Base-by-base conservation (phyloP, 2,329 filamentous ascomycete genomes). In the Stachybotrys chartarum region DNA sequence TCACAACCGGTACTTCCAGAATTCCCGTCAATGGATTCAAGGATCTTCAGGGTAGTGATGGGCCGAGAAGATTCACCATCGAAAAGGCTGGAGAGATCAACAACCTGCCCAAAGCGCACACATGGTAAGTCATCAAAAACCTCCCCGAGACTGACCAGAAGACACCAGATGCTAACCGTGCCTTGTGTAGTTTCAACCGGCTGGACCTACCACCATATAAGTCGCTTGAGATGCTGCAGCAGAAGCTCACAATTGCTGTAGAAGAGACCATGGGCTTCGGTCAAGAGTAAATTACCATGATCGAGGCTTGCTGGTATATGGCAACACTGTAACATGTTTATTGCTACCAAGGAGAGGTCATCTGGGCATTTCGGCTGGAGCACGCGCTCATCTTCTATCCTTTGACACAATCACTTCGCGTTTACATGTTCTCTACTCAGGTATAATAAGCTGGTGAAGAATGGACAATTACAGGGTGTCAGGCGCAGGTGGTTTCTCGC, bases 1-100 rank as follows among this genome's bases (percentile, higher is more conserved):
- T 99, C 70, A 94, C 94, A 1, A 99, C 94, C 8, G 94, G 94
- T 72, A 99, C 94, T 14, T 96, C 91, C 52, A 88, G 94, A 76
- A 99, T 99, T 63, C 94, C 94, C 1, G 94, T 99, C 75, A 99
- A 99, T 72, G 94, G 94, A 7, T 99, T 99, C 83, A 99, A 99
- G 77, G 94, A 99, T 79, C 78, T 99, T 53, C 94, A 99, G 73
- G 94, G 94, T 46, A 96, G 91, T 63, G 94, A 99, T 70, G 94
- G 94, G 4, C 94, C 94, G 10, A 83, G 94, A 73, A 80, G 94
- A 59, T 99, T 99, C 67, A 99, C 94, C 1, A 97, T 99, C 72
- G 94, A 99, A 72, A 97, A 97, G 77, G 91, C 92, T 44, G 94
- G 94, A 56, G 94, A 97, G 69, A 79, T 92, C 53, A 85, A 81